phyloP scores from a whole-genome alignment of 805 yeast species.

The Monosporozyma servazzii region DNA sequence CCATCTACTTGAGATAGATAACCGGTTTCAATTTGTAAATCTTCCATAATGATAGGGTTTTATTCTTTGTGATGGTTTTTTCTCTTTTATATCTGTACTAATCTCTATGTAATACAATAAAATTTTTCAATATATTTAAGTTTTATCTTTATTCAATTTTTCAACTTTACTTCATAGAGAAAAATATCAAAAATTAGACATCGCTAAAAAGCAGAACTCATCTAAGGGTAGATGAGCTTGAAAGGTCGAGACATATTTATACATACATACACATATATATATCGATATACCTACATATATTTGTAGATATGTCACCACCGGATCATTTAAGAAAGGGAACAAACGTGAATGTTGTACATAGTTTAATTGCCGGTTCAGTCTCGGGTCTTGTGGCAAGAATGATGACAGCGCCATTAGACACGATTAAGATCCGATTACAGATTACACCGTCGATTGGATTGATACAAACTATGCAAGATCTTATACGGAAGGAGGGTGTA shows the following conservation, averaged over 20 bases:
- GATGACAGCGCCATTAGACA: conserved; percentile 32
- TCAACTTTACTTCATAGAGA: not conserved
- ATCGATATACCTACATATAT: too few species aligned
- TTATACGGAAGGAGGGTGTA: conserved; percentile 57
- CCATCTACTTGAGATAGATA: conserved; percentile 66
- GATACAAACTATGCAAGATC: conserved; percentile 31
- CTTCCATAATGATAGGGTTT: not conserved
- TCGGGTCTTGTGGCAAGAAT: conserved; percentile 53
- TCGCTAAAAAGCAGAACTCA: not conserved
- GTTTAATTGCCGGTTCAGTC: conserved; percentile 59
- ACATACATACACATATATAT: not conserved
- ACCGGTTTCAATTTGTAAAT: conserved; percentile 12
- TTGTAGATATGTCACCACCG: too few species aligned
- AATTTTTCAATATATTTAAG: not conserved
- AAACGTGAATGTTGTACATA: conserved; percentile 41
- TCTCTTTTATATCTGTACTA: too few species aligned
- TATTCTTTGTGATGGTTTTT: not conserved
- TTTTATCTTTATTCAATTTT: not conserved
- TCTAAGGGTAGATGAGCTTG: not conserved
- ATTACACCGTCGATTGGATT: conserved; percentile 9
- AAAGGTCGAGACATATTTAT: not conserved
- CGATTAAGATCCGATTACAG: conserved; percentile 27
- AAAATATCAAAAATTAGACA: not conserved
- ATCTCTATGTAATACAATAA: not conserved
- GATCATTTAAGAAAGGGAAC: conserved; percentile 46